Conservation (phyloP, 2,329 filamentous ascomycete species). For the Colletotrichum viniferum region DNA sequence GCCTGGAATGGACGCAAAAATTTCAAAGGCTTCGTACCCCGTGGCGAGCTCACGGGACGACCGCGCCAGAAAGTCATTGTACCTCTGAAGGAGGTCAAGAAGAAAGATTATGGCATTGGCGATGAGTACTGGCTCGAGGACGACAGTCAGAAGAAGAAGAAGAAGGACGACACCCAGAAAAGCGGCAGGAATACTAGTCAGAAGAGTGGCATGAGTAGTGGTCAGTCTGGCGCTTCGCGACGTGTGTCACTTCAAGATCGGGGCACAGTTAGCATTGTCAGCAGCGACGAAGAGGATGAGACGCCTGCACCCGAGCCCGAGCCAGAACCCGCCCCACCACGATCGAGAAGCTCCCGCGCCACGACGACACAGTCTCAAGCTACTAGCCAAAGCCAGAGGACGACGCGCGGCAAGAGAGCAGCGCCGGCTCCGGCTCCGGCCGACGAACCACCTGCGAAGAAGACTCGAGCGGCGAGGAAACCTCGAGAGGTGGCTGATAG, state of each 20-base stretch:
- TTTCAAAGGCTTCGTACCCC: constrained; percentile 84
- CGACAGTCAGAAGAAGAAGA: constrained; percentile 37
- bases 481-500: constrained; percentile 39
- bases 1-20: constrained; percentile 95
- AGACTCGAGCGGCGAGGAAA: constrained; percentile 36
- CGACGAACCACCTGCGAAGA: constrained; percentile 34
- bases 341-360: not conserved
- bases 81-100: constrained; percentile 71
- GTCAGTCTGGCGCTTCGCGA: not conserved
- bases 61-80: constrained; percentile 65
- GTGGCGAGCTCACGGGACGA: constrained; percentile 53
- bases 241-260: constrained; percentile 11
- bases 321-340: not conserved
- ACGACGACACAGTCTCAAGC: constrained; percentile 32
- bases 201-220: constrained; percentile 23
- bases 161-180: constrained; percentile 29
- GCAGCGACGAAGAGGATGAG: constrained; percentile 37
- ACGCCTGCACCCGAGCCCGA: constrained; percentile 8
- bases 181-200: constrained; percentile 21
- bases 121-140: constrained; percentile 78
- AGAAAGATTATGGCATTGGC: constrained; percentile 74
- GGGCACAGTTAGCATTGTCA: constrained; percentile 37
- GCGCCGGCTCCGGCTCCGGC: constrained; percentile 32
- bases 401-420: constrained; percentile 35
- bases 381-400: constrained; percentile 29